Conservation (phyloP, 257 asterid genomes). For the Solanum sejunctum region DNA sequence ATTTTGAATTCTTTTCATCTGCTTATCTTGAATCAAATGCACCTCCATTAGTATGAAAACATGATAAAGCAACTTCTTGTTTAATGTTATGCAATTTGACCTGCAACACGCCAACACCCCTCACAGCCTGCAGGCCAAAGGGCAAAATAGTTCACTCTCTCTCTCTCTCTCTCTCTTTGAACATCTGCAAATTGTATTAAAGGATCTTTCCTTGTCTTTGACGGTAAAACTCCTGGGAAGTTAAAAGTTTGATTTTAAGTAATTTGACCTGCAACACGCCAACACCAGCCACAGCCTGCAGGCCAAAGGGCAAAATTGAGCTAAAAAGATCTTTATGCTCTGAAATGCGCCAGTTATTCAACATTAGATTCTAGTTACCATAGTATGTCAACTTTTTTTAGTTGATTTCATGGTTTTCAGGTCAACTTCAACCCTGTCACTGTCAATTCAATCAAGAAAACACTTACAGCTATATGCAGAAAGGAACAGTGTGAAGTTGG, state of each 20-base stretch:
- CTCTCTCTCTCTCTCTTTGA: background rate
- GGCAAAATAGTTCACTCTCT: background rate
- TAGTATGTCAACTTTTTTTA: background rate
- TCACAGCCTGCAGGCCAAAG: background rate
- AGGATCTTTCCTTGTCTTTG: background rate
- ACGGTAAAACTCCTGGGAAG: background rate
- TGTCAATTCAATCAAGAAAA: constrained; percentile 52
- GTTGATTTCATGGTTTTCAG: constrained; percentile 25
- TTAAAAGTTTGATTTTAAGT: background rate
- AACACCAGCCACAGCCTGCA: background rate
- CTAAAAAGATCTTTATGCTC: too few relatives aligned
- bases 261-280: background rate
- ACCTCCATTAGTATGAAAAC: background rate
- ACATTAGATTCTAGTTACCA: background rate
- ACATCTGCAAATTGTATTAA: background rate
- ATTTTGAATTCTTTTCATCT: background rate
- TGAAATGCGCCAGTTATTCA: background rate
- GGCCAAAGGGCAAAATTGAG: background rate
- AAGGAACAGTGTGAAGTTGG: constrained; percentile 48
- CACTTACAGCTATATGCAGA: constrained; percentile 53
- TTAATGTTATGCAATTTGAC: background rate
- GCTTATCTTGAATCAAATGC: background rate
- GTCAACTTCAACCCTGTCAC: constrained; percentile 80
- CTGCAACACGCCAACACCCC: background rate
- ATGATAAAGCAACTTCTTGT: background rate